Percentiles rank a stretch among this genome's conserved stretches.
Evolutionary conservation across 768 basidiomycete genomes (phyloP).

Genomic region (Kwoniella sp.): DNA sequence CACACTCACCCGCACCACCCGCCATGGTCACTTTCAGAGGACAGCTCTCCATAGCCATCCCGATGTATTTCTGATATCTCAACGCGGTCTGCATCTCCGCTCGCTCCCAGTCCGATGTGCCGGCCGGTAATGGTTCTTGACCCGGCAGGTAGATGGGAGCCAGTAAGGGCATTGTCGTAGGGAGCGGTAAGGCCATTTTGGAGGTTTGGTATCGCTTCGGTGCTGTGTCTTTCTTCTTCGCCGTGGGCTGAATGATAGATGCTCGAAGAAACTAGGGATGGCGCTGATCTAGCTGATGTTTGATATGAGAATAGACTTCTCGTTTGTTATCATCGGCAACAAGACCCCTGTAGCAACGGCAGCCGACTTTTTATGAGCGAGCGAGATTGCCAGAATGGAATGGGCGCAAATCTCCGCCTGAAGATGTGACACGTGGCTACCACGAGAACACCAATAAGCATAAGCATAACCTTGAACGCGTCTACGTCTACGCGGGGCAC

Average conservation of each 20-base stretch:
- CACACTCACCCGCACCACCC: slow-evolving; percentile 75
- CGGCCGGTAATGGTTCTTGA: slow-evolving; percentile 76
- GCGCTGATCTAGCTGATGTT: no score
- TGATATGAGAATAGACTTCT: no score
- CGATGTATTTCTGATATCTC: slow-evolving; percentile 75
- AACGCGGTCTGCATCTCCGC: slow-evolving; percentile 67
- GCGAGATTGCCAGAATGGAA: no score
- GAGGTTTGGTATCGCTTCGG: background rate
- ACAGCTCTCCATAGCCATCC: slow-evolving; percentile 80
- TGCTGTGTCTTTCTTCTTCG: no score
- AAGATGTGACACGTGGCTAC: no score
- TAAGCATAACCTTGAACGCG: background rate
- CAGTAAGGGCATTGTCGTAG: slow-evolving; percentile 50
- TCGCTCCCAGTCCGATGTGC: slow-evolving; percentile 78
- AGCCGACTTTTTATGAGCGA: no score
- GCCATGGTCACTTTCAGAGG: slow-evolving; percentile 77
- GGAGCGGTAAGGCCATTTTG: slow-evolving; percentile 19
- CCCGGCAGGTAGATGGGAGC: slow-evolving; percentile 82
- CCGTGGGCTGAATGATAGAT: no score
- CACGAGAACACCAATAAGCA: no score
- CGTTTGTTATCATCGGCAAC: no score
- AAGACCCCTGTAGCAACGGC: no score
- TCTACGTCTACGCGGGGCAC: background rate
- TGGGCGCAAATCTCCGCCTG: no score
- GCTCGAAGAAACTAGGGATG: no score